These are phyloP conservation scores for Coemansia furcata DNA, from an alignment of 192 early-diverging fungal genomes.

Conservation along the genomic window DNA sequence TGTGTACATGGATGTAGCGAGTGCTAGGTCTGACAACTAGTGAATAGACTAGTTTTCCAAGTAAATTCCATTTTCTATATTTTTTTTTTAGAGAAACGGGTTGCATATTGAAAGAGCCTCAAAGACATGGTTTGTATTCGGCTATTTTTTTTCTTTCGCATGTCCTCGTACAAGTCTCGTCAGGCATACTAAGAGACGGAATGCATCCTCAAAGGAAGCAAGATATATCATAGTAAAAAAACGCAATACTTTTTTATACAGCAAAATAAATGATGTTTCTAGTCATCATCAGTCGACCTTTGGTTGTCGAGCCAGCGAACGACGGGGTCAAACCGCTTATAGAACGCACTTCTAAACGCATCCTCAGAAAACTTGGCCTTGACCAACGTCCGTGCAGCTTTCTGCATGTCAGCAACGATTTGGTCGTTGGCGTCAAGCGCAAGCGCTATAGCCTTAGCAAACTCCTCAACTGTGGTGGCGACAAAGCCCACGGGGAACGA, in stretches of 20 bases:
- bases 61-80: no score
- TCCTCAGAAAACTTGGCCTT: slow-evolving; percentile 70
- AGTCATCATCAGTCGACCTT: slow-evolving; percentile 9
- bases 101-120: no score
- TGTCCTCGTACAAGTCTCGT: no score
- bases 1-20: no score
- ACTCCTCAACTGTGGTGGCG: slow-evolving; percentile 61
- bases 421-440: slow-evolving; percentile 52
- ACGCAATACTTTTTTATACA: background rate
- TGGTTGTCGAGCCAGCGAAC: slow-evolving; percentile 47
- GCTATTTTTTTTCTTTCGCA: no score
- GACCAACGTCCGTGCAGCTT: slow-evolving; percentile 62
- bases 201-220: no score
- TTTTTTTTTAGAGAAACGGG: no score
- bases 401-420: slow-evolving; percentile 55
- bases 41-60: no score
- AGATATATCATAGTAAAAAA: no score
- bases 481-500: slow-evolving; percentile 59
- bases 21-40: no score
- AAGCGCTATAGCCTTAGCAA: slow-evolving; percentile 53
- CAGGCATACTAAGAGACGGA: no score
- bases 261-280: background rate
- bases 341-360: slow-evolving; percentile 51
- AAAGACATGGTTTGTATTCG: no score
- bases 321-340: slow-evolving; percentile 35